These are phyloP conservation scores for Phialophora chinensis DNA, from an alignment of 2,329 filamentous ascomycete species.

Conservation along the genomic window DNA sequence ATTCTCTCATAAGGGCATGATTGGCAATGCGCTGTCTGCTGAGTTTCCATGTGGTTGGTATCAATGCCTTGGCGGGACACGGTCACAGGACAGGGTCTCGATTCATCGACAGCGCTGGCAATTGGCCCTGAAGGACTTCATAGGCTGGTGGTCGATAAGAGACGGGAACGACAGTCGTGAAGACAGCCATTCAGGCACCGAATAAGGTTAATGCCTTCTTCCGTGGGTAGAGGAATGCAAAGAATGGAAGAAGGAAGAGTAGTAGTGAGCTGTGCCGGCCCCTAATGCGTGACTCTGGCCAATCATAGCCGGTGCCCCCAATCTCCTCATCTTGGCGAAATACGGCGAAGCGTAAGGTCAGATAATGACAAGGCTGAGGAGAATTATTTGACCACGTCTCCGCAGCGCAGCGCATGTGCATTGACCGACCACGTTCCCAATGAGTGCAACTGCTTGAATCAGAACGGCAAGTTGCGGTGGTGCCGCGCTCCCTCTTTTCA, in stretches of 20 bases:
- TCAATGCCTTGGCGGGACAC: too few relatives aligned
- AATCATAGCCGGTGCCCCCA: neutral
- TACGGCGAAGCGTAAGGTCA: neutral
- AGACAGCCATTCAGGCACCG: too few relatives aligned
- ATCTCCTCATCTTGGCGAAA: neutral
- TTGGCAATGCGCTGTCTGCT: too few relatives aligned
- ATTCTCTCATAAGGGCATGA: too few relatives aligned
- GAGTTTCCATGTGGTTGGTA: too few relatives aligned
- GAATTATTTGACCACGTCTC: slow-evolving; percentile 20
- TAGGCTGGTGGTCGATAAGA: neutral
- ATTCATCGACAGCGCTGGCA: neutral
- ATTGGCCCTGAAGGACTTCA: neutral
- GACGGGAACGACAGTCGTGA: neutral
- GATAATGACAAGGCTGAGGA: slow-evolving; percentile 18
- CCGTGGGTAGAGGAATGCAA: neutral
- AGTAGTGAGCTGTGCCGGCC: neutral
- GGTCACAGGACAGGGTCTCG: too few relatives aligned
- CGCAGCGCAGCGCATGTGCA: slow-evolving; percentile 6
- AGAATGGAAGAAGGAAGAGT: too few relatives aligned
- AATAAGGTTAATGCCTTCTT: neutral
- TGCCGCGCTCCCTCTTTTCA: slow-evolving; percentile 42
- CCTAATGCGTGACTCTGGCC: neutral
- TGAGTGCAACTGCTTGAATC: slow-evolving; percentile 22
- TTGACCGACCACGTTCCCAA: slow-evolving; percentile 5
- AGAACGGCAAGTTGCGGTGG: slow-evolving; percentile 1